Conservation (phyloP, 345 rosid genomes). For the Pseudoturritis turrita region DNA sequence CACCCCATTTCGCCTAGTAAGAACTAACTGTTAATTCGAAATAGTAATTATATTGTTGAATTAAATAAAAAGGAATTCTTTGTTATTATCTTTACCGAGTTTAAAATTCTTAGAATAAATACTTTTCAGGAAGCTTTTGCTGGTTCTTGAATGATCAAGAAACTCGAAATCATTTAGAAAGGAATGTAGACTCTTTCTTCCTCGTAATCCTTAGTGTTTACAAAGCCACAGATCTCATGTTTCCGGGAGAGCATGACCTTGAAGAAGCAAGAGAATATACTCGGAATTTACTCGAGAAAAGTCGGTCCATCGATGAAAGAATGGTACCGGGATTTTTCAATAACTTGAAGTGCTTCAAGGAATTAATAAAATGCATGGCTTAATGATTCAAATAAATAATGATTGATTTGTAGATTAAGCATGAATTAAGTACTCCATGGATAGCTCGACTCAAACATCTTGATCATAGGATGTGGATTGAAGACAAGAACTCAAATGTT, state of each 20-base stretch:
- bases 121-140: slow-evolving; percentile 46
- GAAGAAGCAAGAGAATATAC: slow-evolving; percentile 51
- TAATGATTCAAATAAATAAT: background rate
- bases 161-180: slow-evolving; percentile 30
- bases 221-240: slow-evolving; percentile 58
- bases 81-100: background rate
- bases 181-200: slow-evolving; percentile 31
- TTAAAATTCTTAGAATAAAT: background rate
- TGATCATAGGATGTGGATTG: slow-evolving; percentile 61
- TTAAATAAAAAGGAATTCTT: background rate
- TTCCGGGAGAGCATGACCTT: slow-evolving; percentile 45
- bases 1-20: slow-evolving; percentile 46
- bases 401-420: slow-evolving; percentile 35
- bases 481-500: slow-evolving; percentile 38
- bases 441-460: slow-evolving; percentile 52
- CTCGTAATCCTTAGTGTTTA: slow-evolving; percentile 43
- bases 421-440: slow-evolving; percentile 53
- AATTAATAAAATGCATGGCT: background rate
- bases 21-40: background rate
- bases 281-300: slow-evolving; percentile 37
- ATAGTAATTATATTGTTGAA: background rate
- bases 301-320: background rate
- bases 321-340: background rate
- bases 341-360: background rate
- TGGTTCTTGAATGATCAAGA: slow-evolving; percentile 48